Evolutionary conservation across 1,284 basidiomycete species (phyloP), one percentile per base, ranked within the genome.

Genomic region (Ustilago vetiveriae): DNA sequence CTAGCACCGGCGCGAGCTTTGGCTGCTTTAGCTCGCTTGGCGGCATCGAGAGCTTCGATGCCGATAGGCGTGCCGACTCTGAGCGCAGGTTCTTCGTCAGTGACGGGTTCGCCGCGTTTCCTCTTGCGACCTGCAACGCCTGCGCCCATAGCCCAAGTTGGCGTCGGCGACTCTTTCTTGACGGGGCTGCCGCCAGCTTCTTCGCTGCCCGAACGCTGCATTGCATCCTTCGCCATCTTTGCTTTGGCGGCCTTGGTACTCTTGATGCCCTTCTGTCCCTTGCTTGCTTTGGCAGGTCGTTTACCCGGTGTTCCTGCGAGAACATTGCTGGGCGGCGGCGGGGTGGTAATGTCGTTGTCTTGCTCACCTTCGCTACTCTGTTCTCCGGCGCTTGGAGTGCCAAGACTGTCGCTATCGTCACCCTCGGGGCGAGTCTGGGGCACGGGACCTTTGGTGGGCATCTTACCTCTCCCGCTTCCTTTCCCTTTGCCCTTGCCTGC

Each of bases 151-250:
- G 69, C 62, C 73, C 70, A 73, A 6, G 52, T 85, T 19, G 72
- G 65, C 22, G 59, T 51, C 7, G 90, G 90, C 80, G 63, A 67
- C 38, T 88, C 88, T 35, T 90, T 90, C 86, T 91, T 90, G 16
- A 63, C 43, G 1, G 86, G 87, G 37, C 84, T 84, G 24, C 42
- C 26, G 44, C 86, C 85, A 33, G 82, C 76, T n/a, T 82, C 80
- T 17, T 47, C 53, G 21, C 35, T 49, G 2, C 29, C 81, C 21
- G 38, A 35, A 11, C 23, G 40, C 26, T 86, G 87, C 36, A 83
- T 84, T 40, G 86, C 38, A 81, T 59, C 46, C 3, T 29, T 44
- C 10, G 44, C 58, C 37, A 38, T 37, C 23, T 50, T 48, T n/a
- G 45, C 53, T 14, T 55, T 56, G 37, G 41, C 35, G 16, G 48